Evolutionary conservation across 2,329 filamentous ascomycete genomes (phyloP), one percentile per base, ranked within the genome.

Genomic region (Xylariaceae sp.): DNA sequence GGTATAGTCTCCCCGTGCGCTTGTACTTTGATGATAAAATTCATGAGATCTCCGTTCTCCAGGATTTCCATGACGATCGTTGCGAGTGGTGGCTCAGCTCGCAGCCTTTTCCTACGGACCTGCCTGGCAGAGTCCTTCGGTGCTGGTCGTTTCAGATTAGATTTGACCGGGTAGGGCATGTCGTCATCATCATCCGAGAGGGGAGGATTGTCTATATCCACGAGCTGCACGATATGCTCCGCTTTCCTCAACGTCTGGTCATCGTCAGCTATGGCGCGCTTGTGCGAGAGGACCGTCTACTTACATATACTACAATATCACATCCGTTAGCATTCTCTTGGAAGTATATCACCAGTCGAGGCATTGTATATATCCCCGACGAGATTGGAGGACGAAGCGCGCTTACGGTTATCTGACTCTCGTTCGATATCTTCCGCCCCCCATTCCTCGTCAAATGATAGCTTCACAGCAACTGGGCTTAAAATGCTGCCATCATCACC

Each of bases 11-110:
- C 40, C 2, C 34, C 3, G 13, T 42, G 38, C 6, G 24, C n/a
- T 9, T 19, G 16, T 11, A 48, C 41, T n/a, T 31, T 38, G 4
- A 31, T 12, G 9, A 53, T 28, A 16, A 53, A 37, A 2, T 26
- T 13, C 2, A 31, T 2, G 6, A 53, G 19, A 13, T 51, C 49
- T 1, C 50, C 50, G 13, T 48, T 43, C 8, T 44, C 47, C 15
- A 49, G 12, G 42, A 50, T 41, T 19, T 51, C 46, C 24, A 44
- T 51, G 7, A 53, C 34, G 3, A 53, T 36, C 28, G 35, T 13
- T n/a, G 39, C 35, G 1, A 37, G 22, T 28, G 19, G 22, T 3
- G 22, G 22, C 22, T 11, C 13, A 8, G 7, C 30, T 32, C 30
- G 13, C 13, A n/a, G n/a, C n/a, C n/a, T n/a, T n/a, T n/a, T n/a